phyloP scores from a whole-genome alignment of 1,284 basidiomycete genomes.

The Apiotrichum gamsii region DNA sequence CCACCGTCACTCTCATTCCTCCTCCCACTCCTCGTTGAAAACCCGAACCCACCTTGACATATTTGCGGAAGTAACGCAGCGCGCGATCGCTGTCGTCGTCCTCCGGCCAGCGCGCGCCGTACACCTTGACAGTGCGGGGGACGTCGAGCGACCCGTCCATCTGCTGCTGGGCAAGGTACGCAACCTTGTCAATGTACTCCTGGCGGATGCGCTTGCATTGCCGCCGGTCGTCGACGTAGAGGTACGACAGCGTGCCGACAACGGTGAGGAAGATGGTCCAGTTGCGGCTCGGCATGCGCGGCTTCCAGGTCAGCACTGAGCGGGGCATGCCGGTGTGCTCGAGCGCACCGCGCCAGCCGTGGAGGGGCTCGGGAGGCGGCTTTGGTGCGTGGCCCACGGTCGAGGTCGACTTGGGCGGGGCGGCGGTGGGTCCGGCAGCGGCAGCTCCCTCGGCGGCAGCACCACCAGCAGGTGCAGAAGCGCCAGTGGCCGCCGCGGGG shows the following conservation, averaged over 20 bases:
- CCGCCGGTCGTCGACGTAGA: constrained; percentile 77
- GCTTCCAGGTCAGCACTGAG: constrained; percentile 48
- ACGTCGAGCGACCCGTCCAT: constrained; percentile 58
- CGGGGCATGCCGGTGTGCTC: constrained; percentile 50
- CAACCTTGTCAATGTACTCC: constrained; percentile 73
- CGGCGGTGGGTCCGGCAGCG: background rate
- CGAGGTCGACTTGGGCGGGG: background rate
- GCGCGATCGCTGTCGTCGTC: constrained; percentile 86
- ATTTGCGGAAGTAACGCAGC: constrained; percentile 84
- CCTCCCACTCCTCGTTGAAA: background rate
- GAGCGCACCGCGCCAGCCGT: constrained; percentile 43
- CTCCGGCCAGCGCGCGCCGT: constrained; percentile 83
- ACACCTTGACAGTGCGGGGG: constrained; percentile 77
- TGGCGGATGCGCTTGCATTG: constrained; percentile 70
- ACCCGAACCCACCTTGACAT: constrained; percentile 71
- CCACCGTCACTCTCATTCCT: background rate
- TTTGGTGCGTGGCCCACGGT: constrained; percentile 1
- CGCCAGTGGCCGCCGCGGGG: background rate
- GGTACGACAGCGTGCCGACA: constrained; percentile 62
- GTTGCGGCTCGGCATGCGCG: constrained; percentile 73
- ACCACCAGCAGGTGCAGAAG: background rate
- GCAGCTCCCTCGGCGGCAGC: background rate
- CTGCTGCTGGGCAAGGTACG: constrained; percentile 63
- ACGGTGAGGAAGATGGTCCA: constrained; percentile 79
- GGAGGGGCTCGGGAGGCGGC: constrained; percentile 21